phyloP scores from a whole-genome alignment of 208 protist genomes.

The Trypanosoma brucei region DNA sequence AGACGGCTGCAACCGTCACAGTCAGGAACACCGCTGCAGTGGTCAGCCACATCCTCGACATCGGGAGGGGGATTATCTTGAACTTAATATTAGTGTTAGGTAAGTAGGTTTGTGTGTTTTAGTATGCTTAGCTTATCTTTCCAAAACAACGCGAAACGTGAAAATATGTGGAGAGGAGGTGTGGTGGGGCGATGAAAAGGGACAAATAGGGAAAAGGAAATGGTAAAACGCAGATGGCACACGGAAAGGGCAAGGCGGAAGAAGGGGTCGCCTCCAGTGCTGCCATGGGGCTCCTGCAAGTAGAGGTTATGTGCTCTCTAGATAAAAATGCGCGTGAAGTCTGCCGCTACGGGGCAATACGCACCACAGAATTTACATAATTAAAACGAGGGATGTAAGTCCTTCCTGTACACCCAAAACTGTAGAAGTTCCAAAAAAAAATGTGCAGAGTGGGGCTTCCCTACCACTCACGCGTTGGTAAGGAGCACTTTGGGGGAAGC shows the following conservation, averaged over 20 bases:
- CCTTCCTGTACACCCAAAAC: no score
- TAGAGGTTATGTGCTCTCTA: no score
- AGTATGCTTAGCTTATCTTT: not conserved
- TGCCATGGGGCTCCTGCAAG: no score
- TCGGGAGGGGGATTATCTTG: not conserved
- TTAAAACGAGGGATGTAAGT: no score
- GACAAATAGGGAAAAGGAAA: not conserved
- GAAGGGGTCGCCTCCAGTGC: no score
- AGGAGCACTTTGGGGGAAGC: constrained; percentile 54
- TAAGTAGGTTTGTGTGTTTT: not conserved
- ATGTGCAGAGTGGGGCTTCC: constrained; percentile 14
- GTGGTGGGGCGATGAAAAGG: not conserved
- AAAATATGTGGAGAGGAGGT: not conserved
- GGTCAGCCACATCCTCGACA: not conserved
- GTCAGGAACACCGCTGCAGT: constrained; percentile 20
- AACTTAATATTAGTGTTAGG: not conserved
- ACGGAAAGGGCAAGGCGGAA: no score
- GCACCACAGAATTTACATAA: no score
- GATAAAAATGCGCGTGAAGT: no score
- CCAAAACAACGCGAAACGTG: not conserved
- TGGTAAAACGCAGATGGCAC: not conserved
- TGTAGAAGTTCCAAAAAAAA: no score
- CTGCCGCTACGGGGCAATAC: no score
- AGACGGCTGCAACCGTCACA: constrained; percentile 15
- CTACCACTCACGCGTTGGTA: constrained; percentile 23